A percentile compares a stretch with the other conserved stretches of the same genome.
These are phyloP conservation scores for Cicer arietinum DNA, from an alignment of 306 rosid genomes.

Conservation along the genomic window DNA sequence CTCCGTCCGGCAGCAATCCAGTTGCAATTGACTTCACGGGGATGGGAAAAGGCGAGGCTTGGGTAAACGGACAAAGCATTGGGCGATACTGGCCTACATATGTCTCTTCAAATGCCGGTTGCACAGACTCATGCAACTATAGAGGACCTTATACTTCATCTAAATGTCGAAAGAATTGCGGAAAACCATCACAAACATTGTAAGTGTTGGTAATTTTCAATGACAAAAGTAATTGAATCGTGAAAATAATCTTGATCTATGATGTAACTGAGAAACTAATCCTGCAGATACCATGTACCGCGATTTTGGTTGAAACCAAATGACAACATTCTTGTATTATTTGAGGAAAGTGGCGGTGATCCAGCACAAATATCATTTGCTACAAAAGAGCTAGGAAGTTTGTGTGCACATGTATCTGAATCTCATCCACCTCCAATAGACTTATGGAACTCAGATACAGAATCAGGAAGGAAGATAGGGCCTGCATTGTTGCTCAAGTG, in stretches of 20 bases:
- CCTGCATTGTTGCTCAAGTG: conserved; percentile 76
- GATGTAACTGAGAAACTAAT: conserved; percentile 20
- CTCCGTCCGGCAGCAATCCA: conserved; percentile 81
- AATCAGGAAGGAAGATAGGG: conserved; percentile 46
- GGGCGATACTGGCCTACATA: conserved; percentile 91
- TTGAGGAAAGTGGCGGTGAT: conserved; percentile 90
- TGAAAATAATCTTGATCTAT: conserved; percentile 40
- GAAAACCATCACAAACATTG: conserved; percentile 84
- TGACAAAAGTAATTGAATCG: conserved; percentile 22
- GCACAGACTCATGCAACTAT: conserved; percentile 68
- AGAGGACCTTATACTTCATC: conserved; percentile 63
- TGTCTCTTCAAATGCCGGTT: conserved; percentile 58
- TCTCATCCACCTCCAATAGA: conserved; percentile 84
- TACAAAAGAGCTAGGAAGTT: conserved; percentile 63
- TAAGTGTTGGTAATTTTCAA: conserved; percentile 50
- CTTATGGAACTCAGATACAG: conserved; percentile 61
- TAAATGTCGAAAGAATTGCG: conserved; percentile 88
- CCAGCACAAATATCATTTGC: conserved; percentile 75
- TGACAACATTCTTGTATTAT: conserved; percentile 74
- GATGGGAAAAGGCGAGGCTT: conserved; percentile 96
- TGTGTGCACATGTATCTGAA: conserved; percentile 87
- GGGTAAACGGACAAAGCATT: conserved; percentile 98
- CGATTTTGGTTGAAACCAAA: conserved; percentile 73
- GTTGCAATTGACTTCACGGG: conserved; percentile 93
- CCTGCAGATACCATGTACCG: conserved; percentile 83